Percentiles rank a stretch among this genome's conserved stretches.
These are phyloP conservation scores for Moricandia arvensis DNA, from an alignment of 345 rosid genomes.

Conservation along the genomic window DNA sequence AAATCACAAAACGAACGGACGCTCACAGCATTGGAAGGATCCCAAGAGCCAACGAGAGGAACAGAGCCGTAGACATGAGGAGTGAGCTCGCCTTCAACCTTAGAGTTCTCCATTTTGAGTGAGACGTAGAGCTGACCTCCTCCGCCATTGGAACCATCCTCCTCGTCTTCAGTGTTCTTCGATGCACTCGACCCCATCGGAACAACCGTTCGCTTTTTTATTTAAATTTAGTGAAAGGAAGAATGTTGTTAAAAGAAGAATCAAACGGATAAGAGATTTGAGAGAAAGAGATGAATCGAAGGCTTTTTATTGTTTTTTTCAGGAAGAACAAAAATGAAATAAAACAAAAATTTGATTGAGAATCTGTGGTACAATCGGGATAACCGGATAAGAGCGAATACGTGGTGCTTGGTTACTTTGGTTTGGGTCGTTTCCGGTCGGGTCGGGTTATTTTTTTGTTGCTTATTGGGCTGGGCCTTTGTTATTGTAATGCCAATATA, in stretches of 20 bases:
- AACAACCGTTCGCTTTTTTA: background rate
- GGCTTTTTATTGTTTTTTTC: slow-evolving; percentile 1
- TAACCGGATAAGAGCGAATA: slow-evolving; percentile 40
- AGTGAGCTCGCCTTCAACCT: slow-evolving; percentile 71
- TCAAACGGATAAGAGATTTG: slow-evolving; percentile 37
- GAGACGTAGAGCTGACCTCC: slow-evolving; percentile 91
- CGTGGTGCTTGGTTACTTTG: slow-evolving; percentile 31
- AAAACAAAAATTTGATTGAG: background rate
- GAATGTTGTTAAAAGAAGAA: background rate
- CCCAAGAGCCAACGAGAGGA: slow-evolving; percentile 94
- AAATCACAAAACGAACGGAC: background rate
- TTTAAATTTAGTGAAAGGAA: slow-evolving; percentile 10
- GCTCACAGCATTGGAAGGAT: slow-evolving; percentile 80
- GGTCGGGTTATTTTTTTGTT: background rate
- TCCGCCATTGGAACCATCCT: slow-evolving; percentile 58
- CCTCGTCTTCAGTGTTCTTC: slow-evolving; percentile 59
- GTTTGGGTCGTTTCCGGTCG: background rate
- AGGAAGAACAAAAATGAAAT: background rate
- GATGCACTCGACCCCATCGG: slow-evolving; percentile 83
- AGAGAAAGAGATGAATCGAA: slow-evolving; percentile 34
- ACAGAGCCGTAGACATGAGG: slow-evolving; percentile 96
- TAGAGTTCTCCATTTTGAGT: slow-evolving; percentile 82
- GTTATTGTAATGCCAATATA: background rate
- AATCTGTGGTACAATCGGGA: slow-evolving; percentile 17
- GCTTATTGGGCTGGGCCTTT: background rate